Base-by-base conservation (phyloP, 768 basidiomycete species). In the Lentinula raphanica region DNA sequence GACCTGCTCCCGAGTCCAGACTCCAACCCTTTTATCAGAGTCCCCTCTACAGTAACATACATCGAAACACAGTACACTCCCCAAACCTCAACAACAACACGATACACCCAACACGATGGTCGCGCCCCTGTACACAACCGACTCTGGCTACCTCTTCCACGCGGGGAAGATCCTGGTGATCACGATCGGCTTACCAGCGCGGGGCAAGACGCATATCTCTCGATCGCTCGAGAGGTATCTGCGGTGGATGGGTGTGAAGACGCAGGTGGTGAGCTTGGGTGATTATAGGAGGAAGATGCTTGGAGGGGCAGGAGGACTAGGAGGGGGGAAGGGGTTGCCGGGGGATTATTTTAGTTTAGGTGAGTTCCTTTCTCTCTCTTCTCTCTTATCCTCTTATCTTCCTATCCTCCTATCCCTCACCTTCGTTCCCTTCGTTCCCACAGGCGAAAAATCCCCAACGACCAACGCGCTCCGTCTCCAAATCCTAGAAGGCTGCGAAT, bases 201-300 rank as follows among this genome's bases (percentile, higher is more conserved):
- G 94, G 54, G 94, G 94, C 32, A 97, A 97, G 75, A 99, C 97
- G 0, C 97, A 99, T 70, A 93, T 98, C 58, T 96, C 94, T 1
- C 83, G 95, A 38, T 88, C 96, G 6, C 80, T 98, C 12, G 96
- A 98, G 70, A 85, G 97, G n/a, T 99, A 99, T 72, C 81, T 99
- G 1, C 81, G 94, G 70, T 99, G 97, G 97, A 91, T 93, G 72
- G 97, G 97, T 29, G 92, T 99, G 55, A 98, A 96, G 72, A 96
- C 94, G 0, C 84, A 89, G 62, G 97, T 98, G 55, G 87, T 98
- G 57, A 95, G 94, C 5, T 77, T 99, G 9, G 97, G 97, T 21
- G 97, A 99, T 72, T 94, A 96, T 71, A 84, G 97, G 46, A 76
- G 97, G 54, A 92, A 93, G 78, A 84, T 86, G 0, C 75, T 98